Evolutionary conservation across 164 flowering plant species (phyloP), one percentile per base, ranked within the genome.

Genomic region (Stephania yunnanensis): DNA sequence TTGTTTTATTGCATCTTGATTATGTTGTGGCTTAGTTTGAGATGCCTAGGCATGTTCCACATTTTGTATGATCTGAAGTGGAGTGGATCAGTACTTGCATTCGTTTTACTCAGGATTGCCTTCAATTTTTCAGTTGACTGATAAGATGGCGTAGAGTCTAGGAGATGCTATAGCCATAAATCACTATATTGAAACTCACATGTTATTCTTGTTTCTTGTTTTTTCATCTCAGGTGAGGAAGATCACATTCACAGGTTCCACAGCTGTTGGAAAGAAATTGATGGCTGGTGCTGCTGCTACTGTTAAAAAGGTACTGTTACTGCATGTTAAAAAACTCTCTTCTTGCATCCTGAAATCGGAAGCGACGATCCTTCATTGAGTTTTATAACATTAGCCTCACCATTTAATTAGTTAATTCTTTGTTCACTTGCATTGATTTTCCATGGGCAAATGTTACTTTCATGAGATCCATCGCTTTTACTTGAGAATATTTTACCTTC

Each of bases 181-280:
- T 50, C 42, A 36, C 42, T 36, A 48, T 1, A 3, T 58, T n/a
- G 65, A 1, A 58, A 58, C 22, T 58, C n/a, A 58, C n/a, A 58
- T 15, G 19, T 6, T 36, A 36, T 48, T 55, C 15, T 10, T 55
- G 13, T 55, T 11, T 69, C 42, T 46, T 45, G 29, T 29, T 45
- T 61, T 10, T 25, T 7, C 29, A 30, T 46, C 53, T 31, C 81
- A 95, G 99, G 97, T 96, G 58, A 87, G 99, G 70, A 92, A 92
- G 84, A 92, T 96, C 69, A 96, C 99, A 20, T 96, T 96, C 83
- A 96, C 99, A 0, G 99, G 99, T 63, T 96, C 99, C 75, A 96
- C 99, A 69, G 94, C 97, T 64, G 95, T 94, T 73, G 99, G 99
- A 45, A 96, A 96, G 86, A 94, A 92, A 81, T 82, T 96, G 85